Percentiles rank a stretch among this genome's conserved stretches.
Evolutionary conservation across 75 land plant genomes (phyloP).

Genomic region (Chamaecyparis obtusa): DNA sequence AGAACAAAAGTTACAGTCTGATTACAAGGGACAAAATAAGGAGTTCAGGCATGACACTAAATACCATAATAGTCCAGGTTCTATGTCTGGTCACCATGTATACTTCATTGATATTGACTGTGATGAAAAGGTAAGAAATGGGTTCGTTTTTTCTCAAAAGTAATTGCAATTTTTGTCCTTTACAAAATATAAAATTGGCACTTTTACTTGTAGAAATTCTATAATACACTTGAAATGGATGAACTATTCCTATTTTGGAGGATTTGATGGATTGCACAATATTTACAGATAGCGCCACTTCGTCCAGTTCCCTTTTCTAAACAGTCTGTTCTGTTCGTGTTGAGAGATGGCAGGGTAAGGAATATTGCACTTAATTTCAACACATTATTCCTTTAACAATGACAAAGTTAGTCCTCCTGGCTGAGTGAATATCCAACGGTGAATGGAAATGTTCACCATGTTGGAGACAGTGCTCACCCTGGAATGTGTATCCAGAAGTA

Average conservation of each 20-base stretch:
- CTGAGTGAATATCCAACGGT: background rate
- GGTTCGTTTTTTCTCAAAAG: background rate
- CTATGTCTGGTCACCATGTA: background rate
- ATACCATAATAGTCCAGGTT: background rate
- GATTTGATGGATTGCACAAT: constrained; percentile 4
- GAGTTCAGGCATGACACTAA: background rate
- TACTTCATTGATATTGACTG: constrained; percentile 13
- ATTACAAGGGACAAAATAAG: constrained; percentile 1
- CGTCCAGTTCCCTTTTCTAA: constrained; percentile 68
- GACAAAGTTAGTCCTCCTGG: background rate
- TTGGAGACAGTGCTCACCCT: background rate
- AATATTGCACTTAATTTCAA: background rate
- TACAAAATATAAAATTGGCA: background rate
- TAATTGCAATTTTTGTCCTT: background rate
- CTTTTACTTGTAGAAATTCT: background rate
- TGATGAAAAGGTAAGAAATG: constrained; percentile 12
- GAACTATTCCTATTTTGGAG: background rate
- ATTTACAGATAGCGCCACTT: constrained; percentile 53
- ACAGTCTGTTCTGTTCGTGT: constrained; percentile 54
- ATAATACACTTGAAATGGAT: background rate
- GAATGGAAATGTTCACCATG: background rate
- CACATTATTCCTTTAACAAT: background rate
- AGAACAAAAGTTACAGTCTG: background rate
- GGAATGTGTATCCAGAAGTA: background rate
- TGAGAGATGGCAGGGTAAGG: constrained; percentile 81